Percentiles rank a stretch among this genome's conserved stretches.
Conservation (phyloP, 83 land plant species). For the Thuja plicata region DNA sequence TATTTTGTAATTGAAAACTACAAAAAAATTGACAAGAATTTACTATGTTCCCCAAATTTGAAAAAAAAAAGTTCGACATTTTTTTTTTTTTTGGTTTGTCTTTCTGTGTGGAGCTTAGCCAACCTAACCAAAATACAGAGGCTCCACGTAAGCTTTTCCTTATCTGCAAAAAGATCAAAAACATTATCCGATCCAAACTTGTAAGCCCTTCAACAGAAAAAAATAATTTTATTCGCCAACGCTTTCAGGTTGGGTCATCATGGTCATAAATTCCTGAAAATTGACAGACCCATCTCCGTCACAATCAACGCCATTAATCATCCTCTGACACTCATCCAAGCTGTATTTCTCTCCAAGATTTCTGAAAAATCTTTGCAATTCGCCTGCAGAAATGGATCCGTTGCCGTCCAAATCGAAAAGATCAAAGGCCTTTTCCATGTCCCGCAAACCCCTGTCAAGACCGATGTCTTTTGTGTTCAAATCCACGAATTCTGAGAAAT, state of each 20-base stretch:
- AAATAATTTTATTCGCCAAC: not conserved
- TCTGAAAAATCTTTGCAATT: slow-evolving; percentile 40
- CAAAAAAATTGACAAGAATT: too few species aligned
- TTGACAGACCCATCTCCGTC: slow-evolving; percentile 30
- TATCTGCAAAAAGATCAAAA: too few species aligned
- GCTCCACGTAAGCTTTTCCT: too few species aligned
- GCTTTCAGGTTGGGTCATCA: slow-evolving; percentile 13
- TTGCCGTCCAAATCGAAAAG: slow-evolving; percentile 48
- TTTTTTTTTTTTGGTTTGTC: too few species aligned
- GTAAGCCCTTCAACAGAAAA: too few species aligned
- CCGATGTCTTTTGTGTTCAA: slow-evolving; percentile 8
- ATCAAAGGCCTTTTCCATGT: slow-evolving; percentile 45
- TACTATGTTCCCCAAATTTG: too few species aligned
- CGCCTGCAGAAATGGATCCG: slow-evolving; percentile 50
- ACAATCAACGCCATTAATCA: slow-evolving; percentile 23
- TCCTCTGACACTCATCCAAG: slow-evolving; percentile 23
- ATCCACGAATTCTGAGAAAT: slow-evolving; percentile 46
- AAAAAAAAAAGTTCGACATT: too few species aligned
- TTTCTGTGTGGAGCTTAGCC: too few species aligned
- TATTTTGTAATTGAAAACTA: too few species aligned
- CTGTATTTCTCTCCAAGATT: slow-evolving; percentile 25
- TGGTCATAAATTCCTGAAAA: slow-evolving; percentile 26
- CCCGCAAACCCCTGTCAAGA: not conserved
- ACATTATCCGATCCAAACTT: too few species aligned
- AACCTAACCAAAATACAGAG: too few species aligned